Evolutionary conservation across 2,329 filamentous ascomycete genomes (phyloP).

Genomic region (Cladophialophora yegresii): DNA sequence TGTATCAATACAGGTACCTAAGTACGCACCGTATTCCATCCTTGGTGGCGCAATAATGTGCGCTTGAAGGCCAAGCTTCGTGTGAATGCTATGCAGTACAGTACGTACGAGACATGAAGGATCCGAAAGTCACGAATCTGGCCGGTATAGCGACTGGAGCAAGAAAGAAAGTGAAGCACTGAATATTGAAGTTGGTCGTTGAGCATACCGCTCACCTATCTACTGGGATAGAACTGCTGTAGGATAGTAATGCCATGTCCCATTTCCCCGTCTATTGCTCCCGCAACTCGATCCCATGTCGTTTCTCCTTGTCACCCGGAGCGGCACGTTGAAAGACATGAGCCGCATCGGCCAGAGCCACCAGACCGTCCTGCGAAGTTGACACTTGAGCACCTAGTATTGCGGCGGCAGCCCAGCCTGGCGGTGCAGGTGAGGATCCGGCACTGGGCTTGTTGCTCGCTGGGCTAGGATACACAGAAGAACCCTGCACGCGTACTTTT

Average conservation of each 20-base stretch:
- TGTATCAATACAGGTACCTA: too few species aligned
- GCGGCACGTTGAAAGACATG: constrained; percentile 27
- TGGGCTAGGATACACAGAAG: constrained; percentile 7
- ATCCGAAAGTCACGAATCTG: background rate
- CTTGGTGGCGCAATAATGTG: too few species aligned
- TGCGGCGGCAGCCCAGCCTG: constrained; percentile 28
- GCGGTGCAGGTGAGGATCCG: constrained; percentile 27
- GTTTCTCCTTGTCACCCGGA: constrained; percentile 16
- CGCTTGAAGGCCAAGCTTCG: too few species aligned
- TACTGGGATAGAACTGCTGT: background rate
- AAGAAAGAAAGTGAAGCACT: background rate
- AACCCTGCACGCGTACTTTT: background rate
- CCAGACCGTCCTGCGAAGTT: constrained; percentile 29
- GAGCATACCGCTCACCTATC: background rate
- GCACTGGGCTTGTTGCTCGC: constrained; percentile 8
- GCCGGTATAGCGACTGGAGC: too few species aligned
- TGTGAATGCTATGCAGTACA: background rate
- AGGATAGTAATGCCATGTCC: background rate
- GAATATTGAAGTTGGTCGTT: background rate
- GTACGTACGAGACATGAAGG: background rate
- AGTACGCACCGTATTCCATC: too few species aligned
- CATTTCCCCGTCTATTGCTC: background rate
- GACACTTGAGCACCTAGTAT: constrained; percentile 27
- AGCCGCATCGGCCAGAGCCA: constrained; percentile 29
- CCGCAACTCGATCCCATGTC: background rate